These are phyloP conservation scores for Boletus tomentosulus DNA, from an alignment of 768 basidiomycete species.

Conservation along the genomic window DNA sequence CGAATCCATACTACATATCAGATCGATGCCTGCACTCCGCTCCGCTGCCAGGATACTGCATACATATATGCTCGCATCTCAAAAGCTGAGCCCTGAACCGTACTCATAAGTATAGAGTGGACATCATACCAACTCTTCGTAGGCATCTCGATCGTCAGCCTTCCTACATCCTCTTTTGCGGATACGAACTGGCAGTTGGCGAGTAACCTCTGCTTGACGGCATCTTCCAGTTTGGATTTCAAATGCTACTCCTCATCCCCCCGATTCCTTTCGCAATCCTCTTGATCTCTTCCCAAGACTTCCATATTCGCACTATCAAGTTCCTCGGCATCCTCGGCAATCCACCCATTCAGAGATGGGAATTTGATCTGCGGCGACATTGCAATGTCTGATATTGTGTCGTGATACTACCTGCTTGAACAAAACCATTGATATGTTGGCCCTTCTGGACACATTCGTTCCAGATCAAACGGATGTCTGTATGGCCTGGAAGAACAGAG, in stretches of 20 bases:
- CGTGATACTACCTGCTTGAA: background rate
- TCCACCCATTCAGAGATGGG: conserved; percentile 3
- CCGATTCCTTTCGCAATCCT: too few species aligned
- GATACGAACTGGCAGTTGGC: background rate
- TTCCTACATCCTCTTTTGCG: background rate
- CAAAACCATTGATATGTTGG: background rate
- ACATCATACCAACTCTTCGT: too few species aligned
- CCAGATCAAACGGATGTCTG: conserved; percentile 3
- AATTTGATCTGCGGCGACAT: conserved; percentile 1
- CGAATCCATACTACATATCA: too few species aligned
- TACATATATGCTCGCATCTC: background rate
- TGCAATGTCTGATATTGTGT: conserved; percentile 5
- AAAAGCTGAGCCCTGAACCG: background rate
- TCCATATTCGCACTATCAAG: background rate
- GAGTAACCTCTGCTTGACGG: background rate
- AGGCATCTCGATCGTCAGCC: too few species aligned
- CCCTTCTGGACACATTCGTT: conserved; percentile 1
- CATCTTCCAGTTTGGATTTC: too few species aligned
- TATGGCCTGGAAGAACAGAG: conserved; percentile 1
- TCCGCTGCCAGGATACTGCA: too few species aligned
- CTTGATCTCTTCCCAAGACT: background rate
- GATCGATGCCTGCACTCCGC: too few species aligned
- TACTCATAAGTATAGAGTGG: too few species aligned
- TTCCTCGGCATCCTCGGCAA: conserved; percentile 2
- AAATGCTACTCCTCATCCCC: too few species aligned